A percentile compares a stretch with the other conserved stretches of the same genome.
phyloP scores from a whole-genome alignment of 495 filamentous ascomycete species.

The Penicillium herquei region DNA sequence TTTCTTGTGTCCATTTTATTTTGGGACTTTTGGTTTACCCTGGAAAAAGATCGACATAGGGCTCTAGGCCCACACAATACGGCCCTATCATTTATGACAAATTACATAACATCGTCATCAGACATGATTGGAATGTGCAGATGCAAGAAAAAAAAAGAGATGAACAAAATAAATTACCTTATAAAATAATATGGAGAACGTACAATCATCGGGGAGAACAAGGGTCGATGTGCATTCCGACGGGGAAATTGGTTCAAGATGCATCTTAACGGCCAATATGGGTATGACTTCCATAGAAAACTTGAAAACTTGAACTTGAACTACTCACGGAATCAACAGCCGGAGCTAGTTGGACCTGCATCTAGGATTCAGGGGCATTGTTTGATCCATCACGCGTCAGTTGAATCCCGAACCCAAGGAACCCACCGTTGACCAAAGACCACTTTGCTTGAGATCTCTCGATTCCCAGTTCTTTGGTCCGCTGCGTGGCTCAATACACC shows the following conservation, averaged over 20 bases:
- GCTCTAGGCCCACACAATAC: not conserved
- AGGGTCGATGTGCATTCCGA: not conserved
- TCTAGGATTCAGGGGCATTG: conserved; percentile 13
- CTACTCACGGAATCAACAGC: not conserved
- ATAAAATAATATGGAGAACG: not conserved
- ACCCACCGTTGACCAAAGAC: not conserved
- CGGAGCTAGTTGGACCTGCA: conserved; percentile 17
- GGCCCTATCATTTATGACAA: conserved; percentile 8
- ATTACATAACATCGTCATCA: conserved; percentile 13
- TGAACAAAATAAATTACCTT: not conserved
- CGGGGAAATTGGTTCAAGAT: not conserved
- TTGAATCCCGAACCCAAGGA: conserved; percentile 15
- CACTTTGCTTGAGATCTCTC: not conserved
- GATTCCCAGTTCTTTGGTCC: not conserved
- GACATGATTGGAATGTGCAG: conserved; percentile 21
- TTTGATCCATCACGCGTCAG: conserved; percentile 42
- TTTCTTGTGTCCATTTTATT: not conserved
- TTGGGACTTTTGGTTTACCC: not conserved
- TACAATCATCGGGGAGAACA: not conserved
- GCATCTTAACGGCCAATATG: not conserved
- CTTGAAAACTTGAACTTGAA: not conserved
- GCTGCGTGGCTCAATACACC: conserved; percentile 11
- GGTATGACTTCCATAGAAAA: not conserved
- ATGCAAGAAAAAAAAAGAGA: not conserved
- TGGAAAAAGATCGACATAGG: conserved; percentile 5